Evolutionary conservation across 768 basidiomycete species (phyloP), one percentile per base, ranked within the genome.

Genomic region (Xerocomus potaroensis): DNA sequence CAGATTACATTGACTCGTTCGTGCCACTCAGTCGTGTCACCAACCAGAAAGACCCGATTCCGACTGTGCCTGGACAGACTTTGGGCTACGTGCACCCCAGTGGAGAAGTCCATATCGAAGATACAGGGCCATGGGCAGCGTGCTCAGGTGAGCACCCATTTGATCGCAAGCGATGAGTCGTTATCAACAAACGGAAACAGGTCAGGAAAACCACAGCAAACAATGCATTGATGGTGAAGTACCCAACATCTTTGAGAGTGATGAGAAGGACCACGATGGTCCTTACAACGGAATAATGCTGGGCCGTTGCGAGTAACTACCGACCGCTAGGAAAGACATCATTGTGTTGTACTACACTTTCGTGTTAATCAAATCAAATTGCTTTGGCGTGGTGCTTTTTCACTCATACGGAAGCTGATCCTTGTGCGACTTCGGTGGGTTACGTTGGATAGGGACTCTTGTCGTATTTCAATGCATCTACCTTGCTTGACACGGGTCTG

Each of bases 201-300:
- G 83, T 2, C 75, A 82, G 45, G 84, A 87, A 46, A 84, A 85
- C 57, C 52, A 71, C 5, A 76, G 71, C 48, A 49, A 31, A 2
- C 56, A 71, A 46, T 58, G 51, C 21, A 57, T 49, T 38, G 49
- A 54, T 37, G 50, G 55, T 45, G 48, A 48, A 19, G 57, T 58
- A 33, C 56, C 69, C 0, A 75, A 69, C 41, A 66, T 86, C 41
- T 71, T 79, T 3, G 63, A 58, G 1, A 11, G 76, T 1, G 43
- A 69, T 27, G 34, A 48, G 34, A 32, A 54, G 16, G 69, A 84
- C 43, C 84, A 85, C 48, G 56, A 67, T 38, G 81, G 63, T 3
- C 63, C 62, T 40, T 65, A 65, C 39, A 34, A 33, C 16, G 37
- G 37, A 11, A 41, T 37, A 5, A 14, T 21, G 29, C 16, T 33